These are phyloP conservation scores for Geotrichum carabidarum DNA, from an alignment of 1,139 yeast genomes.

Conservation along the genomic window DNA sequence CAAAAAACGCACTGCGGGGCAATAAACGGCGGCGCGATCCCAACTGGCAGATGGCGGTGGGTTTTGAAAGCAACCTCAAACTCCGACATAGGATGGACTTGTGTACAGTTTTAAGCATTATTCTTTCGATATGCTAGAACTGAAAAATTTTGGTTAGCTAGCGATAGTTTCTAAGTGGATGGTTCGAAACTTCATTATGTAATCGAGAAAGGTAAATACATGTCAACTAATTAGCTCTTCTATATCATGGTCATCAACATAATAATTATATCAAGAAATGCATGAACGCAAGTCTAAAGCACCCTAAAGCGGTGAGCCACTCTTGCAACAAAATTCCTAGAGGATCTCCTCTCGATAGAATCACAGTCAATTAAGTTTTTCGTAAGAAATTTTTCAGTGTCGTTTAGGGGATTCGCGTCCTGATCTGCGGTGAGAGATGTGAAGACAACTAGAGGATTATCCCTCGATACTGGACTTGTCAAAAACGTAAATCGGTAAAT, in stretches of 20 bases:
- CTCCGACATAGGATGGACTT: background rate
- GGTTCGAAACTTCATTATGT: background rate
- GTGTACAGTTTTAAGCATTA: background rate
- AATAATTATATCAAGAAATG: too few relatives aligned
- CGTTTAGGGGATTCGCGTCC: too few relatives aligned
- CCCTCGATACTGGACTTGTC: too few relatives aligned
- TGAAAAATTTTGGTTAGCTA: background rate
- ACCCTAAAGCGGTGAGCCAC: background rate
- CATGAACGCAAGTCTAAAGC: background rate
- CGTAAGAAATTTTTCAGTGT: too few relatives aligned
- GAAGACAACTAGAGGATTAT: too few relatives aligned
- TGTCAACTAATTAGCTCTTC: too few relatives aligned
- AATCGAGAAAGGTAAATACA: background rate
- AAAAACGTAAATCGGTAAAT: conserved; percentile 25
- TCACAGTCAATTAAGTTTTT: too few relatives aligned
- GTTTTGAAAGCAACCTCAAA: background rate
- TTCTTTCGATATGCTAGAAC: background rate
- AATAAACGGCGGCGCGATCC: background rate
- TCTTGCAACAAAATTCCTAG: too few relatives aligned
- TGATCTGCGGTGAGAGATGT: too few relatives aligned
- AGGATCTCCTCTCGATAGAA: too few relatives aligned
- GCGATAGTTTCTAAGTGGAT: background rate
- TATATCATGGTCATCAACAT: too few relatives aligned
- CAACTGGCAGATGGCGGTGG: background rate
- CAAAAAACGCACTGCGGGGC: background rate